Evolutionary conservation across 2,329 filamentous ascomycete genomes (phyloP).

Genomic region (Alternaria triticimaculans): DNA sequence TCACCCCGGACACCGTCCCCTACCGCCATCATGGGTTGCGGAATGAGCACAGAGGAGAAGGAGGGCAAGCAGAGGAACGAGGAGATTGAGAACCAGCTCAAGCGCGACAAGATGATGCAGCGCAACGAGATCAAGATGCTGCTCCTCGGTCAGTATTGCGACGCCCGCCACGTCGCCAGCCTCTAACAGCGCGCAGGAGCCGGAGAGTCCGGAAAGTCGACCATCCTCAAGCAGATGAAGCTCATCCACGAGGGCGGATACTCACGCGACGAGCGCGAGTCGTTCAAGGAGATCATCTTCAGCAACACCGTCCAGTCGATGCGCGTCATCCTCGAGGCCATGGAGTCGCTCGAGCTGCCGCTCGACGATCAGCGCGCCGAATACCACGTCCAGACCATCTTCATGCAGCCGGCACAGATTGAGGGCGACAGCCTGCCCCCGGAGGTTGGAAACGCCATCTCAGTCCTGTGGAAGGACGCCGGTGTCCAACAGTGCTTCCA

Average conservation of each 20-base stretch:
- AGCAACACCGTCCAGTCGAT: slow-evolving; percentile 75
- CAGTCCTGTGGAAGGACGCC: slow-evolving; percentile 88
- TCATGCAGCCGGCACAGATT: slow-evolving; percentile 97
- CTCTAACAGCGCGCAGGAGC: slow-evolving; percentile 68
- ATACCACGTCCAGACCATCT: slow-evolving; percentile 97
- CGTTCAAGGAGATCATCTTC: slow-evolving; percentile 75
- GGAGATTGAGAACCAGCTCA: slow-evolving; percentile 99
- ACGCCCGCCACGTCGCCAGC: slow-evolving; percentile 8
- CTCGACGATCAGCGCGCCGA: slow-evolving; percentile 91
- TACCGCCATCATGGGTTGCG: slow-evolving; percentile 87
- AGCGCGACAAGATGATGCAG: slow-evolving; percentile 98
- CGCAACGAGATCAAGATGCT: slow-evolving; percentile 99
- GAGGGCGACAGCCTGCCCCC: slow-evolving; percentile 94
- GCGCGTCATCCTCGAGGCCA: slow-evolving; percentile 73
- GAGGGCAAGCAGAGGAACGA: slow-evolving; percentile 99
- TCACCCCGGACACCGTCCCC: slow-evolving; percentile 12
- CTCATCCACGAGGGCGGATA: slow-evolving; percentile 99
- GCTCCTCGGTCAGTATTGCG: slow-evolving; percentile 77
- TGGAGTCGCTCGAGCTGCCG: slow-evolving; percentile 76
- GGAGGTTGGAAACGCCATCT: slow-evolving; percentile 91
- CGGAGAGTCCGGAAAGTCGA: slow-evolving; percentile 97
- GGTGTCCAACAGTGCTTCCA: slow-evolving; percentile 96
- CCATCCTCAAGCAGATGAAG: slow-evolving; percentile 97
- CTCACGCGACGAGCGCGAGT: slow-evolving; percentile 82
- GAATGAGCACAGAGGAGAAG: slow-evolving; percentile 99